Percentiles rank a stretch among this genome's conserved stretches.
These are phyloP conservation scores for Alternaria dauci DNA, from an alignment of 2,329 filamentous ascomycete genomes.

Conservation along the genomic window DNA sequence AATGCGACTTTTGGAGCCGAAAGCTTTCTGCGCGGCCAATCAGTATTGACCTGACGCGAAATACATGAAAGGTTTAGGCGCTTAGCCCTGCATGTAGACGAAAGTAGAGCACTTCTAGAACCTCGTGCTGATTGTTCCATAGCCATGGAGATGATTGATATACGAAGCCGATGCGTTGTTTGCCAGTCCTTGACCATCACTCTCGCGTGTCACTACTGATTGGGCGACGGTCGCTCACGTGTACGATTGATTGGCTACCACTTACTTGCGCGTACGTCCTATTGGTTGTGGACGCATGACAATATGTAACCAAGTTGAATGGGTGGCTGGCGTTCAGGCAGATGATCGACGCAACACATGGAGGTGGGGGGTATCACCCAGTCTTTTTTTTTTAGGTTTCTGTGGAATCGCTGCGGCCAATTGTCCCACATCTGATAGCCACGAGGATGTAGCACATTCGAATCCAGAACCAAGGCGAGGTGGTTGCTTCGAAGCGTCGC, in stretches of 20 bases:
- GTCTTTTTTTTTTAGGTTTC: neutral
- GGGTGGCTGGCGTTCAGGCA: constrained; percentile 11
- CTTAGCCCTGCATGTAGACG: neutral
- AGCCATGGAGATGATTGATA: neutral
- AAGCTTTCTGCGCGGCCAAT: constrained; percentile 16
- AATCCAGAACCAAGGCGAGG: neutral
- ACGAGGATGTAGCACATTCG: constrained; percentile 8
- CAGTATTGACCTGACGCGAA: constrained; percentile 1
- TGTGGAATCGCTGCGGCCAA: constrained; percentile 14
- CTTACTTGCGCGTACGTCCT: constrained; percentile 21
- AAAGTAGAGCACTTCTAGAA: constrained; percentile 20
- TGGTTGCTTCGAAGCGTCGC: neutral
- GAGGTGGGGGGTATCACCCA: constrained; percentile 8
- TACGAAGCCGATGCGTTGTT: constrained; percentile 1
- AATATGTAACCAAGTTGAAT: constrained; percentile 9
- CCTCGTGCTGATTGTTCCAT: constrained; percentile 7
- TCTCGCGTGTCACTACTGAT: constrained; percentile 13
- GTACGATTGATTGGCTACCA: constrained; percentile 23
- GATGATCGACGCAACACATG: constrained; percentile 18
- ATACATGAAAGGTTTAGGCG: neutral
- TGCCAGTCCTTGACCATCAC: neutral
- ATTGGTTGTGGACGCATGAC: constrained; percentile 18
- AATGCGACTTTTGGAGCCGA: neutral
- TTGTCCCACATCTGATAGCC: constrained; percentile 9
- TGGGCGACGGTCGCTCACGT: constrained; percentile 25